These are phyloP conservation scores for Cicer yamashitae DNA, from an alignment of 306 rosid species.

Conservation along the genomic window DNA sequence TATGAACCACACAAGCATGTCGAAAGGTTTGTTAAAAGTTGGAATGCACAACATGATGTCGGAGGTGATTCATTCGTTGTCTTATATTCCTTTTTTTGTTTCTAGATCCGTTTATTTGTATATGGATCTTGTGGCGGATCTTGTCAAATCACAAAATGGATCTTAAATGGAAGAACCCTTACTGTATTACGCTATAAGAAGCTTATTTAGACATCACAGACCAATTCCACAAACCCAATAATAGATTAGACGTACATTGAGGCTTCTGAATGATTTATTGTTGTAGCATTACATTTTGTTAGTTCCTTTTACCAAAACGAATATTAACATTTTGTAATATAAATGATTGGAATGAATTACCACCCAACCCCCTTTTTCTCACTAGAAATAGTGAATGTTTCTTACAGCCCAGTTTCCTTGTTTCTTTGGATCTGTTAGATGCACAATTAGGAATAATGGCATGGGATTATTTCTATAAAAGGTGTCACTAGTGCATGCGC, in stretches of 20 bases:
- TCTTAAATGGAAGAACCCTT: slow-evolving; percentile 41
- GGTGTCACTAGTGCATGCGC: background rate
- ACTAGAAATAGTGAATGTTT: background rate
- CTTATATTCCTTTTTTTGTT: slow-evolving; percentile 5
- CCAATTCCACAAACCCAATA: slow-evolving; percentile 33
- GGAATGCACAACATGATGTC: slow-evolving; percentile 34
- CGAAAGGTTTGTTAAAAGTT: slow-evolving; percentile 26
- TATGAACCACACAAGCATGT: slow-evolving; percentile 39
- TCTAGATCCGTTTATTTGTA: slow-evolving; percentile 50
- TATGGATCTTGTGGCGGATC: slow-evolving; percentile 12
- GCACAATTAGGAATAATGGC: background rate
- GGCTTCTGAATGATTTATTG: slow-evolving; percentile 6
- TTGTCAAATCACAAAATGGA: slow-evolving; percentile 38
- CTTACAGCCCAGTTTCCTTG: background rate
- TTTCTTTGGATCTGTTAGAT: background rate
- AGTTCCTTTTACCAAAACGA: slow-evolving; percentile 45
- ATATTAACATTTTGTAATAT: slow-evolving; percentile 41
- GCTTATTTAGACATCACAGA: slow-evolving; percentile 52
- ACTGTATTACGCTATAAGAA: slow-evolving; percentile 62
- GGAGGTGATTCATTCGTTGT: slow-evolving; percentile 53
- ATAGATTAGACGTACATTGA: slow-evolving; percentile 12
- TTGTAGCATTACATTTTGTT: slow-evolving; percentile 32
- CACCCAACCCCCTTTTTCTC: background rate
- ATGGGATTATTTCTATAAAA: background rate
- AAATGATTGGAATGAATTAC: background rate